Evolutionary conservation across 257 asterid genomes (phyloP).

Genomic region (Solanum medicagineum): DNA sequence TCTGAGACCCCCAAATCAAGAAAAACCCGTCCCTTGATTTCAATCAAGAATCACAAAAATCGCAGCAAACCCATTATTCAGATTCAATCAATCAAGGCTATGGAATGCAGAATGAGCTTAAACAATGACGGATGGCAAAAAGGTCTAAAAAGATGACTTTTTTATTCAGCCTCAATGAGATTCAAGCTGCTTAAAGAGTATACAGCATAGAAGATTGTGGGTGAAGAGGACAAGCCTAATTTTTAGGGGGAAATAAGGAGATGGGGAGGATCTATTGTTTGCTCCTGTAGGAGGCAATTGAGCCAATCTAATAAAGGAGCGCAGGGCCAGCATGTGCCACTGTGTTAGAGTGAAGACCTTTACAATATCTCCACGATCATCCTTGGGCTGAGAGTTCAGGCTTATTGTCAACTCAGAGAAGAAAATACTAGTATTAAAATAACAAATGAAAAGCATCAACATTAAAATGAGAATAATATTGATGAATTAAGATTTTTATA

Average conservation of each 20-base stretch:
- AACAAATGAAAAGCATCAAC: background rate
- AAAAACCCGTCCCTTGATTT: slow-evolving; percentile 3
- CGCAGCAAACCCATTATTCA: slow-evolving; percentile 5
- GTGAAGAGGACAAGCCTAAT: slow-evolving; percentile 10
- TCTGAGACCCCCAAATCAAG: slow-evolving; percentile 10
- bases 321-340: slow-evolving; percentile 19
- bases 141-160: background rate
- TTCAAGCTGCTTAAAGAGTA: background rate
- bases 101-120: background rate
- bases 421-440: background rate
- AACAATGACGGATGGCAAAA: background rate
- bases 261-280: background rate
- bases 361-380: background rate
- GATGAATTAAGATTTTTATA: background rate
- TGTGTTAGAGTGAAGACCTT: background rate
- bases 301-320: slow-evolving; percentile 17
- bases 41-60: background rate
- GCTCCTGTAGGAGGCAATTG: slow-evolving; percentile 8
- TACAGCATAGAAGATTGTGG: background rate
- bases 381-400: background rate
- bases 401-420: background rate
- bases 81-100: background rate
- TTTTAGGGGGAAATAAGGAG: background rate
- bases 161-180: background rate
- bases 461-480: background rate